Evolutionary conservation across 495 filamentous ascomycete species (phyloP).

Genomic region (Penicillium dipodomyicola): DNA sequence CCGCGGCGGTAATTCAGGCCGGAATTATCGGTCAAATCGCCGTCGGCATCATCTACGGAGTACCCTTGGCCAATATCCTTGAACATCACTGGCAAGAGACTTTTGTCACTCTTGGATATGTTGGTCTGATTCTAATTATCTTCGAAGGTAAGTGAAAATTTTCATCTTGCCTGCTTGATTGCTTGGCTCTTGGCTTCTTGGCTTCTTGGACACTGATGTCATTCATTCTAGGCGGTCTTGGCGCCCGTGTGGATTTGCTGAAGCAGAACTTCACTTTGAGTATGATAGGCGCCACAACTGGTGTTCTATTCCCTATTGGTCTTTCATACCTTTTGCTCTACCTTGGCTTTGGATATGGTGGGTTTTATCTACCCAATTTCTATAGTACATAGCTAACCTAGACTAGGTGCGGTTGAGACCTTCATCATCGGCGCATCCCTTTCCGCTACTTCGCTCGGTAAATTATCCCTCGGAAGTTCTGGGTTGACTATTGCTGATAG

Average conservation of each 20-base stretch:
- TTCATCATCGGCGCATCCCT: constrained; percentile 37
- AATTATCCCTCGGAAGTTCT: background rate
- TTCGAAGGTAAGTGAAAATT: constrained; percentile 29
- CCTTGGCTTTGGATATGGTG: constrained; percentile 35
- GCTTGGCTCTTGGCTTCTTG: background rate
- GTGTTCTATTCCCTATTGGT: constrained; percentile 34
- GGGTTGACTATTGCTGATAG: background rate
- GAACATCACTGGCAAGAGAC: constrained; percentile 32
- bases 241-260: constrained; percentile 32
- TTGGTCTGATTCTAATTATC: constrained; percentile 39
- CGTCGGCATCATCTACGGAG: constrained; percentile 38
- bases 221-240: constrained; percentile 31
- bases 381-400: constrained; percentile 2
- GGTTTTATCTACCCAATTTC: background rate
- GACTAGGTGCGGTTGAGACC: constrained; percentile 34
- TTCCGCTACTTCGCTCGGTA: constrained; percentile 38
- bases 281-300: constrained; percentile 32
- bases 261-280: constrained; percentile 34
- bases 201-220: constrained; percentile 10
- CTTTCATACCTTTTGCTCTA: constrained; percentile 34
- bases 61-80: constrained; percentile 35
- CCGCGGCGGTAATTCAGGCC: constrained; percentile 30
- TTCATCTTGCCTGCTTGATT: constrained; percentile 8
- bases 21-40: constrained; percentile 38
- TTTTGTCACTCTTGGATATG: constrained; percentile 34